Conservation (phyloP, 352 stramenopile genomes). For the Thalassiosira livingstoniorum region DNA sequence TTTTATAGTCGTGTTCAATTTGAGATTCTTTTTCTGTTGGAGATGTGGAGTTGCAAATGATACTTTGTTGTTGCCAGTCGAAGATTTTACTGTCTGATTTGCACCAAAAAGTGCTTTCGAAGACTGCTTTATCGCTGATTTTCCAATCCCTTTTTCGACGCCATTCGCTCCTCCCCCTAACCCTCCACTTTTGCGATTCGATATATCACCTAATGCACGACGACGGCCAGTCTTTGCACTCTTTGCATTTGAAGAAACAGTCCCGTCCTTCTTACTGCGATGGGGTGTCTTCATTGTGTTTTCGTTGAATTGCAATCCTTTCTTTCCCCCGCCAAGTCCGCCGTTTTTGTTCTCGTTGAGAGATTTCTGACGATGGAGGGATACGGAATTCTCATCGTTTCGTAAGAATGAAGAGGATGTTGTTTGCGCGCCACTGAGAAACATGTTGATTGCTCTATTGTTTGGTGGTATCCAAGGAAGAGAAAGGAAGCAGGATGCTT, state of each 20-base stretch:
- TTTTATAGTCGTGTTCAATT: background rate
- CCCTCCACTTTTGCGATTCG: constrained; percentile 38
- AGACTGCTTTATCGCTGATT: constrained; percentile 19
- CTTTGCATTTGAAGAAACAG: constrained; percentile 4
- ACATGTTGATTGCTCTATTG: constrained; percentile 31
- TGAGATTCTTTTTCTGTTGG: constrained; percentile 1
- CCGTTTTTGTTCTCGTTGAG: constrained; percentile 24
- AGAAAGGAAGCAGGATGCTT: no score
- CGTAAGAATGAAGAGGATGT: constrained; percentile 16
- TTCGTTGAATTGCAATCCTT: constrained; percentile 35
- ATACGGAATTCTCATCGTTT: constrained; percentile 47
- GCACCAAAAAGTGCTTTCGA: background rate
- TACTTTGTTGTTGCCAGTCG: constrained; percentile 23
- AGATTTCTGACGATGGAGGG: constrained; percentile 26
- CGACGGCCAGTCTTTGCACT: no score
- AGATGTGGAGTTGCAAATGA: background rate
- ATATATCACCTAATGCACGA: constrained; percentile 56
- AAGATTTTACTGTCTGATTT: background rate
- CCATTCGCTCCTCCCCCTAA: background rate
- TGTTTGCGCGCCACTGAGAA: constrained; percentile 24
- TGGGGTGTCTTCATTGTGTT: constrained; percentile 45
- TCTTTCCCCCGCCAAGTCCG: constrained; percentile 14
- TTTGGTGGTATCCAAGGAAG: no score
- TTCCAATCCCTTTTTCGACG: background rate
- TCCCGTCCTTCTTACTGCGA: constrained; percentile 17